Percentiles rank a stretch among this genome's conserved stretches.
Conservation (phyloP, 257 asterid species). For the Solanum medicagineum region DNA sequence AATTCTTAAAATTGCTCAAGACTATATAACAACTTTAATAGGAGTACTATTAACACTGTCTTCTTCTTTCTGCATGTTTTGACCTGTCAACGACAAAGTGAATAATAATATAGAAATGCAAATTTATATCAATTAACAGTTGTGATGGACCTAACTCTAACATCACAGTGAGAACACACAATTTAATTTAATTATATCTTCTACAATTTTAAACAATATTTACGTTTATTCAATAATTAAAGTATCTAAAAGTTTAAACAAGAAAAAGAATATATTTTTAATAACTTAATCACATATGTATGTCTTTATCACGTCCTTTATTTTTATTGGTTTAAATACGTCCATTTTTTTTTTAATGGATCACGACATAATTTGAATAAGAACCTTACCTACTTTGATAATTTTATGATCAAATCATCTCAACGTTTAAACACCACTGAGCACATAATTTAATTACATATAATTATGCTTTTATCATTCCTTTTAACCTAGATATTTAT, state of each 20-base stretch:
- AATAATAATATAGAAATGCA: not conserved
- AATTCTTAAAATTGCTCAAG: not conserved
- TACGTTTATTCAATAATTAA: not conserved
- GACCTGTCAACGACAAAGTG: not conserved
- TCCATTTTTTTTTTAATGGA: not conserved
- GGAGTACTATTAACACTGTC: not conserved
- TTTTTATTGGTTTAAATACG: not conserved
- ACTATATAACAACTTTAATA: too few species aligned
- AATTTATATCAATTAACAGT: not conserved
- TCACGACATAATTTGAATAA: not conserved
- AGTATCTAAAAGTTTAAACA: not conserved
- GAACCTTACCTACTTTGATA: not conserved
- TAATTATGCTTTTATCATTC: not conserved
- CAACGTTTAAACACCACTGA: not conserved
- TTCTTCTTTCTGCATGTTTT: not conserved
- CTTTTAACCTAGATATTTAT: not conserved
- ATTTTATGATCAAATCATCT: not conserved
- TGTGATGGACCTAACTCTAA: not conserved
- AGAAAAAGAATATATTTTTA: too few species aligned
- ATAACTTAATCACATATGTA: too few species aligned
- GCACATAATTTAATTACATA: not conserved
- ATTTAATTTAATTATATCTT: not conserved
- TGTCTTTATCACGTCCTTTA: not conserved
- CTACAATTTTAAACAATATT: not conserved
- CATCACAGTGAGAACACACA: rapidly evolving